Evolutionary conservation across 2,329 filamentous ascomycete genomes (phyloP), one percentile per base, ranked within the genome.

Genomic region (Aureobasidium subglaciale): DNA sequence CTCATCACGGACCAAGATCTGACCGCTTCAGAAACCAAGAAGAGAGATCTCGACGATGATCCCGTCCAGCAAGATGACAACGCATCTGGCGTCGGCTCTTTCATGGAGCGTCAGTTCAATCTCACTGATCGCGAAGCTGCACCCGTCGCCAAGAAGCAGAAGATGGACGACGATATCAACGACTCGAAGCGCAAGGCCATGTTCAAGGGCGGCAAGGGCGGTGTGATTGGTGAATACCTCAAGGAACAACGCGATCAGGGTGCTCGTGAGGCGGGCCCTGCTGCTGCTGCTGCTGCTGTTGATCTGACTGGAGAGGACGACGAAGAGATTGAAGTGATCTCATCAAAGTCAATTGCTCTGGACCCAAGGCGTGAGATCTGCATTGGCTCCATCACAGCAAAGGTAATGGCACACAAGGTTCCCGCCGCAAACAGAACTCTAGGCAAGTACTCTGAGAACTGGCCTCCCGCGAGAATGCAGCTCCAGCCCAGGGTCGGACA

Each of bases 61-160:
- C 11, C 37, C 3, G 16, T 16, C 16, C 20, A 35, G 37, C 60
- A 63, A 4, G 30, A 16, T 24, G 63, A 65, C n/a, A 27, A 24
- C n/a, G n/a, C 15, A 5, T 11, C 41, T 42, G 41, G 40, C 7
- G 24, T 82, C 61, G 76, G 78, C 9, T 72, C 73, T 55, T 82
- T 90, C 73, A 82, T 95, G 42, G 88, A 95, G 68, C 80, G 83
- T 29, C 77, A 90, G 67, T 88, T 91, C 67, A 84, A 86, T 61
- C 81, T 95, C 13, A 80, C 88, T 61, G 79, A 85, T 50, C 86
- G 90, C 24, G 74, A 75, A 63, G 74, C 65, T 59, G 76, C 68
- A 65, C 82, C 87, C 18, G 73, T 77, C 25, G 11, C 38, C 5
- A 56, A 56, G 42, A 56, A 49, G 27, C 42, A 30, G 20, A 56